Conservation (phyloP, 768 basidiomycete species). For the Myochromella boudieri region DNA sequence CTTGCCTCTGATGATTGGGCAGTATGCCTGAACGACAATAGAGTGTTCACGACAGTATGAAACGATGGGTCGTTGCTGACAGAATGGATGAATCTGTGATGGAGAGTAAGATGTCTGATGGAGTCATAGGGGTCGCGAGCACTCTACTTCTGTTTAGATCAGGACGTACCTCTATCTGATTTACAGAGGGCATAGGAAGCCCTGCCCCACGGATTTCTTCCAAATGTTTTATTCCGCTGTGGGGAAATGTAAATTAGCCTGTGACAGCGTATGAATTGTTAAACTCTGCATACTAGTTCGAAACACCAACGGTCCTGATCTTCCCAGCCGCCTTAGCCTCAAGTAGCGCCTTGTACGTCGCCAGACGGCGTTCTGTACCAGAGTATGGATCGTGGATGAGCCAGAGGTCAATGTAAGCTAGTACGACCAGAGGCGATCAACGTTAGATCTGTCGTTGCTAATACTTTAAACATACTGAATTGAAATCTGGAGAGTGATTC, state of each 20-base stretch:
- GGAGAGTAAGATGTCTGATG: background rate
- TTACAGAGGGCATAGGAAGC: constrained; percentile 66
- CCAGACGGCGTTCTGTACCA: constrained; percentile 64
- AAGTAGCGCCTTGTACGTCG: constrained; percentile 68
- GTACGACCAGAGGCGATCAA: background rate
- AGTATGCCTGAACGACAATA: constrained; percentile 74
- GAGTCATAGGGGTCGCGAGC: no score
- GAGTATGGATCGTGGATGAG: constrained; percentile 75
- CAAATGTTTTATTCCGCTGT: constrained; percentile 66
- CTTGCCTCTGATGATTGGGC: constrained; percentile 67
- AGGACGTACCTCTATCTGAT: constrained; percentile 72
- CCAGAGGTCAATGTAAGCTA: constrained; percentile 57
- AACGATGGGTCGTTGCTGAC: constrained; percentile 79
- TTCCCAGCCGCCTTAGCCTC: constrained; percentile 65
- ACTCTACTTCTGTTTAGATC: background rate
- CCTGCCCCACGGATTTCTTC: constrained; percentile 70
- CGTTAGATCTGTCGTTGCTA: no score
- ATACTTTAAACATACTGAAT: constrained; percentile 45
- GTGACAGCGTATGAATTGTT: background rate
- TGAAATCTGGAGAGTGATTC: constrained; percentile 57
- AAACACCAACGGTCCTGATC: constrained; percentile 74
- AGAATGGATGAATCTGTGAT: constrained; percentile 74
- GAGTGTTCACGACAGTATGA: constrained; percentile 63
- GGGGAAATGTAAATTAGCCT: background rate
- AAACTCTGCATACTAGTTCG: constrained; percentile 64